phyloP scores from a whole-genome alignment of 164 flowering plant species.

The Annona cherimola region DNA sequence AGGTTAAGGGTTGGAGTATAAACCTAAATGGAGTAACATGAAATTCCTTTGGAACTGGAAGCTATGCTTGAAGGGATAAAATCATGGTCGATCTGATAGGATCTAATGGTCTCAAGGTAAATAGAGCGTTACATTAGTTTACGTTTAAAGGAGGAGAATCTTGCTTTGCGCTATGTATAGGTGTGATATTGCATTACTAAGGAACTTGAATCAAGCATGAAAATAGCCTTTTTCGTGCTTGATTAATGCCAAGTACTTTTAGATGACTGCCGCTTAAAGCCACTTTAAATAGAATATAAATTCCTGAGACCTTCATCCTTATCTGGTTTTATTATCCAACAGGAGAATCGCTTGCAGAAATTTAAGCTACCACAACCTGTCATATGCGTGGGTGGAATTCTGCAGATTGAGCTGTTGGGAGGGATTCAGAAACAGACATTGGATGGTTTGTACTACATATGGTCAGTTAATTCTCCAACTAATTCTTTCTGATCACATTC shows the following conservation, averaged over 20 bases:
- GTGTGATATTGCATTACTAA: no score
- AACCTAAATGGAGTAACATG: no score
- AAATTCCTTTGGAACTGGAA: no score
- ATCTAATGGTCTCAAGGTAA: no score
- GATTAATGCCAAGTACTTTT: neutral
- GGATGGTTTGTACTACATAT: conserved; percentile 66
- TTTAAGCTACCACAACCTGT: conserved; percentile 77
- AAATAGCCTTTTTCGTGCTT: neutral
- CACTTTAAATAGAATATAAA: neutral
- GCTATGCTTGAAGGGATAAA: no score
- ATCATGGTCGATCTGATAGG: no score
- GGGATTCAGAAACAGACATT: conserved; percentile 66
- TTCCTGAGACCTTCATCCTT: neutral
- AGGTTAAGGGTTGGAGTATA: no score
- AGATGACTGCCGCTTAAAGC: neutral
- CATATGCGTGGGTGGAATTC: conserved; percentile 66
- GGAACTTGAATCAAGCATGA: neutral
- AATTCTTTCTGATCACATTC: neutral
- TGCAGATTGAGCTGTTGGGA: conserved; percentile 72
- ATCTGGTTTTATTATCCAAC: conserved; percentile 8
- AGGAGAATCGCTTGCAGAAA: conserved; percentile 66
- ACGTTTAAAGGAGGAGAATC: no score
- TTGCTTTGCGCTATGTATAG: no score
- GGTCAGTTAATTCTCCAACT: conserved; percentile 35
- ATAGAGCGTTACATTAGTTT: no score